Evolutionary conservation across 306 rosid species (phyloP).

Genomic region (Mimosa pudica): DNA sequence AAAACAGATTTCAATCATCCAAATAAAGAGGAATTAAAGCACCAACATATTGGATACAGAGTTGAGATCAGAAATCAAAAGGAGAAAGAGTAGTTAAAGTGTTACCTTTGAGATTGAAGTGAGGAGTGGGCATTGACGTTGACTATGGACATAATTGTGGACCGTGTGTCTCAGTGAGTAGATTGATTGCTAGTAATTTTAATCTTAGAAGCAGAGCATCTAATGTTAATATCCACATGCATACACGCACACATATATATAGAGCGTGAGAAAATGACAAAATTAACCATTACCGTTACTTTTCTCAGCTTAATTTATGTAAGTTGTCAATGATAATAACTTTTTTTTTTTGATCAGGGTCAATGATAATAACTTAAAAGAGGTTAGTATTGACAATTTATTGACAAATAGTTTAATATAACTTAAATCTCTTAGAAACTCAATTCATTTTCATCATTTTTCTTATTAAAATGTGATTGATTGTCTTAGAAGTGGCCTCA

Average conservation of each 20-base stretch:
- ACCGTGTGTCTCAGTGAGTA: too few species aligned
- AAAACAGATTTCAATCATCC: background rate
- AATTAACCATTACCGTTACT: background rate
- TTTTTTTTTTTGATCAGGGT: too few species aligned
- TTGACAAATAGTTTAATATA: too few species aligned
- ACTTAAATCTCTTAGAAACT: too few species aligned
- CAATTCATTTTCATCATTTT: too few species aligned
- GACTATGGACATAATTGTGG: conserved; percentile 31
- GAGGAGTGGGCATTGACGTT: conserved; percentile 23
- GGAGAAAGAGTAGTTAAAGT: background rate
- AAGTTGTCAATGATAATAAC: too few species aligned
- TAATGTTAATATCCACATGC: background rate
- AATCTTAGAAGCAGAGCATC: background rate
- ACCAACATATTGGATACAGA: background rate
- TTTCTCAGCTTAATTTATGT: background rate
- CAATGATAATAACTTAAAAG: too few species aligned
- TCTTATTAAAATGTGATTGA: too few species aligned
- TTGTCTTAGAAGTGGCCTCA: too few species aligned
- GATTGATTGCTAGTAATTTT: background rate
- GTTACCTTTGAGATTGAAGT: conserved; percentile 43
- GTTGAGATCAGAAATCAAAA: background rate
- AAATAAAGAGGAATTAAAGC: background rate
- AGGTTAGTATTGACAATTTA: too few species aligned
- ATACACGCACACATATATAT: too few species aligned
- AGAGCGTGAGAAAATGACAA: background rate